Evolutionary conservation across 176 grass and related monocot genomes (phyloP), one percentile per base, ranked within the genome.

Genomic region (Tuctoria greenei): DNA sequence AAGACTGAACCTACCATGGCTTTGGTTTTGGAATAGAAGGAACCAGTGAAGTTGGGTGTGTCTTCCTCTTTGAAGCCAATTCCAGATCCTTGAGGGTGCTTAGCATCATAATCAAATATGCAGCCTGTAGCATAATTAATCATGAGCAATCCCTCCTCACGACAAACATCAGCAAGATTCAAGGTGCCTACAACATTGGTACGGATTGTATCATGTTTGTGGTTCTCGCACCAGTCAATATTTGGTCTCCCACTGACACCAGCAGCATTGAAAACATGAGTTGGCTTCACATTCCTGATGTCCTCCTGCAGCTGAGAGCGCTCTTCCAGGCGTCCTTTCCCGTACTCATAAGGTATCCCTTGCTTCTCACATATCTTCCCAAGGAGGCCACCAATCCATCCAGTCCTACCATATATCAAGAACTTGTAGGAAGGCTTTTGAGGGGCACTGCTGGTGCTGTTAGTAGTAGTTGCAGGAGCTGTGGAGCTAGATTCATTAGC

Each of bases 1-100:
- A 71, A 21, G 7, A 8, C 61, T 40, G 7, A 80, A 74, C 79
- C 7, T 92, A 92, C 90, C 79, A 92, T 83, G 27, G 86, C 90
- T 79, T 92, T 92, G 20, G 90, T 92, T 67, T 88, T 92, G 28
- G 90, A 92, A 76, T 88, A 92, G n/a, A 71, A 92, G 34, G 90
- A 92, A n/a, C 90, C 90, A 7, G 42, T 79, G 36, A 92, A 92
- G 3, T 31, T 31, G 31, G 31, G 31, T 31, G 31, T 31, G 31
- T 31, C 31, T 31, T 31, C 31, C 31, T 31, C 31, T 3, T 31
- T 31, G 31, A 31, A 31, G 31, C 31, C 31, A 31, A 31, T 83
- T 35, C 82, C 86, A 54, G 86, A 88, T 8, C 79, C 82, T 82
- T 85, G 71, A 12, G 82, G 69, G 16, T 92, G 90, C 42, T 76